Evolutionary conservation across 1,284 basidiomycete species (phyloP).

Genomic region (Pisolithus thermaeus): DNA sequence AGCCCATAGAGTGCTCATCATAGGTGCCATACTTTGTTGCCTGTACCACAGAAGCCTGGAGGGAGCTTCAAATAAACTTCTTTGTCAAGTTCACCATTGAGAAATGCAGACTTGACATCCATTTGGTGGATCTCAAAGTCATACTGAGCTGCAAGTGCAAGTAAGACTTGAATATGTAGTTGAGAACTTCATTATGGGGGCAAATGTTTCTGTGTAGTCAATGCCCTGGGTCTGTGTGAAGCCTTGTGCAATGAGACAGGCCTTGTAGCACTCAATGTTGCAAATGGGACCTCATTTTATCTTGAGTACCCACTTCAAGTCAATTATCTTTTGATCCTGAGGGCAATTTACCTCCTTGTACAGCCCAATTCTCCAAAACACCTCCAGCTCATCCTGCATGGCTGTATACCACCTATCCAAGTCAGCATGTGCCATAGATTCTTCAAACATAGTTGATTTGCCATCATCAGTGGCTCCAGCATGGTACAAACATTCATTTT

Average conservation of each 20-base stretch:
- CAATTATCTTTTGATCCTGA: background rate
- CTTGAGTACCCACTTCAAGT: slow-evolving; percentile 12
- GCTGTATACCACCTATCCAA: background rate
- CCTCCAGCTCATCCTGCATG: background rate
- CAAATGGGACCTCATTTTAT: slow-evolving; percentile 9
- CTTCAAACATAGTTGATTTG: background rate
- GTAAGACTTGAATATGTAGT: slow-evolving; percentile 21
- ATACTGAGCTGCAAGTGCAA: slow-evolving; percentile 12
- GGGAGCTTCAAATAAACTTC: background rate
- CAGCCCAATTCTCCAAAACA: slow-evolving; percentile 1
- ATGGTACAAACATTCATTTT: too few relatives aligned
- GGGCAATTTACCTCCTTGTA: slow-evolving; percentile 1
- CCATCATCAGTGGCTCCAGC: background rate
- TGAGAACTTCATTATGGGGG: slow-evolving; percentile 18
- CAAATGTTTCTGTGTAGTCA: slow-evolving; percentile 8
- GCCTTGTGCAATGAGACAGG: slow-evolving; percentile 12
- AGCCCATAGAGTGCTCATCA: slow-evolving; percentile 20
- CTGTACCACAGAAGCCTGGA: background rate
- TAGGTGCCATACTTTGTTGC: slow-evolving; percentile 11
- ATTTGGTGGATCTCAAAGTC: slow-evolving; percentile 11
- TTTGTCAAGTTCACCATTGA: slow-evolving; percentile 3
- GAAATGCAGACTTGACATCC: slow-evolving; percentile 16
- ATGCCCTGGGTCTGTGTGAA: slow-evolving; percentile 10
- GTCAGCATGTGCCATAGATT: background rate
- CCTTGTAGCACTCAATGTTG: slow-evolving; percentile 11